Evolutionary conservation across 2,329 filamentous ascomycete genomes (phyloP).

Genomic region (Akanthomyces dipterigenus): DNA sequence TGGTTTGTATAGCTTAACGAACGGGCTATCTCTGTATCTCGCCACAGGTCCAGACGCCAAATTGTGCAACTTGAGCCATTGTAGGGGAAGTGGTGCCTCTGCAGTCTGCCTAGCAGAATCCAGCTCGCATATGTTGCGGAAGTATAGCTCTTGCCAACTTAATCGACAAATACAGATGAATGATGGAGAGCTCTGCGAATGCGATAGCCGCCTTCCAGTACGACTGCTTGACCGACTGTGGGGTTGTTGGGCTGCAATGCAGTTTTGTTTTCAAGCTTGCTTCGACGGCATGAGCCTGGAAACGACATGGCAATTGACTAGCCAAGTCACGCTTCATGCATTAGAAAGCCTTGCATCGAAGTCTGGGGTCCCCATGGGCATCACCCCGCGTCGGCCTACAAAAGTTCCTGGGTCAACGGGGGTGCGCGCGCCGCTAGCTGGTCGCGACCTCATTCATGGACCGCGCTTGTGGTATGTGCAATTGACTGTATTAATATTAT

Average conservation of each 20-base stretch:
- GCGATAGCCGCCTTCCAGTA: not conserved
- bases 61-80: not conserved
- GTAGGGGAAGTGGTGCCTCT: not conserved
- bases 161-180: not conserved
- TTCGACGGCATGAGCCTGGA: not conserved
- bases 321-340: conserved; percentile 1
- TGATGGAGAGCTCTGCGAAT: not conserved
- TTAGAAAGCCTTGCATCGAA: not conserved
- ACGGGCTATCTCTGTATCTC: not conserved
- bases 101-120: not conserved
- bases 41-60: not conserved
- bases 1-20: not conserved
- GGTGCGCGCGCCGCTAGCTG: not conserved
- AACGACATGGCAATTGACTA: not conserved
- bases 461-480: not conserved
- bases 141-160: not conserved
- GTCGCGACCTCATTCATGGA: not conserved
- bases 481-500: not conserved
- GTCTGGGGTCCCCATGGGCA: not conserved
- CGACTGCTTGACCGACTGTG: not conserved
- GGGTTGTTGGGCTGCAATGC: conserved; percentile 11
- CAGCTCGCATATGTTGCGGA: not conserved
- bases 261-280: conserved; percentile 7
- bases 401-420: conserved; percentile 4
- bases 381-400: conserved; percentile 4